A percentile compares a stretch with the other conserved stretches of the same genome.
Conservation (phyloP, 352 stramenopile genomes). For the Achlya hypogyna region DNA sequence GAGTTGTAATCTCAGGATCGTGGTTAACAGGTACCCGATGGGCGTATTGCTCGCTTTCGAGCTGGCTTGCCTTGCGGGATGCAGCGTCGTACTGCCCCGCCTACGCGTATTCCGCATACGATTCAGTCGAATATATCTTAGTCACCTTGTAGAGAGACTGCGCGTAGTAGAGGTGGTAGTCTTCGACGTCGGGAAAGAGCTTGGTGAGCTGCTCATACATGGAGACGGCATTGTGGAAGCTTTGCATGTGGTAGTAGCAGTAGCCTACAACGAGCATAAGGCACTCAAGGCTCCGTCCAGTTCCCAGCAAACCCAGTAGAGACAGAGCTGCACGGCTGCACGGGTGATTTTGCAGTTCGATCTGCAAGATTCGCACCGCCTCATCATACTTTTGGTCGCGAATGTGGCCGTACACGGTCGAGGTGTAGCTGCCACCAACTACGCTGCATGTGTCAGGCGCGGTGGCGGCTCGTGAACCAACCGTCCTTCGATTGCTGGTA, state of each 20-base stretch:
- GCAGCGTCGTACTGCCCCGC: slow-evolving; percentile 69
- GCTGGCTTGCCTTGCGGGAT: slow-evolving; percentile 67
- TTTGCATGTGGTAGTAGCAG: slow-evolving; percentile 95
- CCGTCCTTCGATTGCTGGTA: slow-evolving; percentile 15
- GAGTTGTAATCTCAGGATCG: not conserved
- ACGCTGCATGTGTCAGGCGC: not conserved
- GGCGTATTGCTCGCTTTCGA: slow-evolving; percentile 79
- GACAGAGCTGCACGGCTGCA: slow-evolving; percentile 88
- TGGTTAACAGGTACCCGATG: slow-evolving; percentile 52
- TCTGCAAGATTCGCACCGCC: slow-evolving; percentile 87
- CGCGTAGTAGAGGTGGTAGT: slow-evolving; percentile 94
- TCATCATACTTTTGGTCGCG: slow-evolving; percentile 91
- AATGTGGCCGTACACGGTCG: slow-evolving; percentile 91
- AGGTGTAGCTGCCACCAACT: slow-evolving; percentile 74
- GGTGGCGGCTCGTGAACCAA: not conserved
- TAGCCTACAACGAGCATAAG: slow-evolving; percentile 43
- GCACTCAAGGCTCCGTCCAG: not conserved
- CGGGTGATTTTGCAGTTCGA: slow-evolving; percentile 90
- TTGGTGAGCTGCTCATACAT: slow-evolving; percentile 94
- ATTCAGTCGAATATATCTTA: too few species aligned
- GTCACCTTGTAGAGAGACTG: slow-evolving; percentile 93
- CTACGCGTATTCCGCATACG: not conserved
- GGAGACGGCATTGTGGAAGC: slow-evolving; percentile 83
- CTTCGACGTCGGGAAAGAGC: slow-evolving; percentile 89
- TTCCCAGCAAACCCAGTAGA: slow-evolving; percentile 54